Percentiles rank a stretch among this genome's conserved stretches.
These are phyloP conservation scores for Solanum verrucosum DNA, from an alignment of 257 asterid species.

Conservation along the genomic window DNA sequence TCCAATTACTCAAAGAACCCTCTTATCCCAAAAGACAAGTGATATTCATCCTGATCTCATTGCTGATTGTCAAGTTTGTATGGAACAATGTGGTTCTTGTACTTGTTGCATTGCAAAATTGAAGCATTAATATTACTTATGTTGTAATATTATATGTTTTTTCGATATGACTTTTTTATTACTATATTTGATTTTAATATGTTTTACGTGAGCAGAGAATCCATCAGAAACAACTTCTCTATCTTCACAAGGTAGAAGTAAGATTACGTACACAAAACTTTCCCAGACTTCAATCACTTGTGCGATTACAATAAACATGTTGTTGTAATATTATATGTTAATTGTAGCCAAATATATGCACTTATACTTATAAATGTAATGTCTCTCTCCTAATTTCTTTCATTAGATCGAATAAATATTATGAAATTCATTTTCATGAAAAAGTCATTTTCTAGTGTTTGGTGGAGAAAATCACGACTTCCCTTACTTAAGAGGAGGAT, in stretches of 20 bases:
- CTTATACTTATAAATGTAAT: not conserved
- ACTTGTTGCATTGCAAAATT: not conserved
- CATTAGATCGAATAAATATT: not conserved
- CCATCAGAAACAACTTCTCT: accelerated
- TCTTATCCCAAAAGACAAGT: not conserved
- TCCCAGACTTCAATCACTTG: not conserved
- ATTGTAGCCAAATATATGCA: not conserved
- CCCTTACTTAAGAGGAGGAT: not conserved
- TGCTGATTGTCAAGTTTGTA: not conserved
- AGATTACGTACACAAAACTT: accelerated
- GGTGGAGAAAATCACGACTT: not conserved
- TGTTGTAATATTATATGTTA: not conserved
- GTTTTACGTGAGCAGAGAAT: accelerated
- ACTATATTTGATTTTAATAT: not conserved
- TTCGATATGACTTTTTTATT: not conserved
- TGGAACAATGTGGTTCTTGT: not conserved
- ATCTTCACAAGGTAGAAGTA: not conserved
- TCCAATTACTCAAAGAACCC: not conserved
- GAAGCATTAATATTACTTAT: not conserved
- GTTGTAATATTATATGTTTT: not conserved
- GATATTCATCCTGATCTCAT: not conserved
- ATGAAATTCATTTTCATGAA: not conserved
- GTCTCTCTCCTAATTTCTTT: not conserved
- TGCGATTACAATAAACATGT: not conserved
- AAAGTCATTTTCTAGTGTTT: not conserved